These are phyloP conservation scores for Boletus barrowsii DNA, from an alignment of 768 basidiomycete genomes.

Conservation along the genomic window DNA sequence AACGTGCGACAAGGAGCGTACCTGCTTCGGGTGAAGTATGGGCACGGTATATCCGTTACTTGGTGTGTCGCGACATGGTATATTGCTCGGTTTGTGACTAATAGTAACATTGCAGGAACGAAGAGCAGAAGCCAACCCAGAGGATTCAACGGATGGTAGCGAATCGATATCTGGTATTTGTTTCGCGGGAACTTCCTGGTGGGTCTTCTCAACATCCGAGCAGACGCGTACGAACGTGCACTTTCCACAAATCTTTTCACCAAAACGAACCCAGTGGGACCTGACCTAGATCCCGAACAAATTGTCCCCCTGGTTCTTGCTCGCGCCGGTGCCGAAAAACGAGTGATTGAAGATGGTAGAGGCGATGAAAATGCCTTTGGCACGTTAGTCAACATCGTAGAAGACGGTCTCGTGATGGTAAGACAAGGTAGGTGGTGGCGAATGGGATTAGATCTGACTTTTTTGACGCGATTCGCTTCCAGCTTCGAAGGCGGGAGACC, in stretches of 20 bases:
- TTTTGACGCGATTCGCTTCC: conserved; percentile 1
- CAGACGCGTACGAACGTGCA: conserved; percentile 60
- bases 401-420: conserved; percentile 61
- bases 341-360: conserved; percentile 45
- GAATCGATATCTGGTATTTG: conserved; percentile 28
- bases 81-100: not conserved
- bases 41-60: conserved; percentile 70
- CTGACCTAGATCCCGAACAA: conserved; percentile 55
- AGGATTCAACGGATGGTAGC: conserved; percentile 17
- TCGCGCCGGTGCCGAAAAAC: conserved; percentile 61
- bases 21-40: conserved; percentile 76
- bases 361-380: conserved; percentile 53
- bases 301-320: conserved; percentile 62
- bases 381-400: conserved; percentile 53
- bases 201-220: conserved; percentile 4
- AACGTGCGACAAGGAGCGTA: conserved; percentile 66
- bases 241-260: conserved; percentile 53
- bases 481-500: conserved; percentile 71
- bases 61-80: conserved; percentile 42
- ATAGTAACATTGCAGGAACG: conserved; percentile 19
- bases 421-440: conserved; percentile 44
- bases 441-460: not conserved
- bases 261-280: conserved; percentile 16
- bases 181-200: not conserved
- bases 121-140: conserved; percentile 4